phyloP scores from a whole-genome alignment of 441 rosid genomes.

The Populus hybrid region DNA sequence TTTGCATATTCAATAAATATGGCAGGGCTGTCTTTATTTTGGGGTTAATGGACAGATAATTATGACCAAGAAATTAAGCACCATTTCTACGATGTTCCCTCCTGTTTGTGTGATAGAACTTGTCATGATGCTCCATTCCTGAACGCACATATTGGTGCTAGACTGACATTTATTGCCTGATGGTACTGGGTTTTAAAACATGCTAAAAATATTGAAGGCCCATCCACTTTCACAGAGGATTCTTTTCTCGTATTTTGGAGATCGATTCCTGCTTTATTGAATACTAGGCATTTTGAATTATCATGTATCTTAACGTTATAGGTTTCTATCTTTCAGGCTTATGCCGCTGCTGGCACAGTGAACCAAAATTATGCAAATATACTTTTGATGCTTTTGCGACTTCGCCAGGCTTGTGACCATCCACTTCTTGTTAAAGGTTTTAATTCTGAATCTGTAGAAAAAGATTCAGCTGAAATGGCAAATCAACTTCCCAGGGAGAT shows the following conservation, averaged over 20 bases:
- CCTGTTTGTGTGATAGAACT: background rate
- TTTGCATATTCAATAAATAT: background rate
- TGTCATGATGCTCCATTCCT: background rate
- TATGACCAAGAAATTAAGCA: background rate
- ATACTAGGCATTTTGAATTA: background rate
- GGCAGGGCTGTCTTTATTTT: slow-evolving; percentile 1
- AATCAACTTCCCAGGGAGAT: slow-evolving; percentile 57
- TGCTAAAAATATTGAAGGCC: background rate
- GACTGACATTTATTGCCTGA: slow-evolving; percentile 2
- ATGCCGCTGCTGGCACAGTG: slow-evolving; percentile 92
- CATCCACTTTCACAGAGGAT: background rate
- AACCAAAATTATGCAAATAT: slow-evolving; percentile 94
- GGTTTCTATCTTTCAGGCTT: slow-evolving; percentile 52
- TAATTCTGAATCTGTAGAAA: slow-evolving; percentile 56
- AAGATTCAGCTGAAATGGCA: slow-evolving; percentile 68
- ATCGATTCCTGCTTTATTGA: slow-evolving; percentile 10
- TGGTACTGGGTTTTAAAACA: background rate
- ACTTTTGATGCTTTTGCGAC: slow-evolving; percentile 95
- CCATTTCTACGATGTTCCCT: background rate
- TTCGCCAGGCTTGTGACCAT: slow-evolving; percentile 98
- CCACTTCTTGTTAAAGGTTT: slow-evolving; percentile 77
- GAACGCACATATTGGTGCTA: background rate
- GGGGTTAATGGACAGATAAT: background rate
- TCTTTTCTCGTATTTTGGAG: slow-evolving; percentile 1
- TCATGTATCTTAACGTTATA: slow-evolving; percentile 8